These are phyloP conservation scores for Salix purpurea DNA, from an alignment of 345 rosid genomes.

Conservation along the genomic window DNA sequence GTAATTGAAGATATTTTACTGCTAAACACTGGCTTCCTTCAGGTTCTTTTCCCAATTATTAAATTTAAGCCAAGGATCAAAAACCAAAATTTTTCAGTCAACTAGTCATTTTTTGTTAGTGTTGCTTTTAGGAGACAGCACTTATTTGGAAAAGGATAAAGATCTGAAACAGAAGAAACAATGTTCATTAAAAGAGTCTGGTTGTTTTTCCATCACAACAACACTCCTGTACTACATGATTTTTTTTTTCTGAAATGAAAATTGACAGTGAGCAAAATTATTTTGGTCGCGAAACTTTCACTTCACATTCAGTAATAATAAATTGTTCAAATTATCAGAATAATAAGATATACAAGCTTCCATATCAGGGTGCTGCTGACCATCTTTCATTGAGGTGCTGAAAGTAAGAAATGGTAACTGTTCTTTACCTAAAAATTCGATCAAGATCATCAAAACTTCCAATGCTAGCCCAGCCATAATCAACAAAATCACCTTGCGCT, in stretches of 20 bases:
- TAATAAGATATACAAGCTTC: not conserved
- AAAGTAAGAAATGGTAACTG: constrained; percentile 4
- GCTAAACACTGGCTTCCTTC: not conserved
- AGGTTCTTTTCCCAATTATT: not conserved
- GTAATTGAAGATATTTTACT: not conserved
- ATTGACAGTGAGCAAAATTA: not conserved
- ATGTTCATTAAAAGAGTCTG: not conserved
- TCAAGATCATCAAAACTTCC: constrained; percentile 97
- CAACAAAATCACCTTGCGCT: constrained; percentile 74
- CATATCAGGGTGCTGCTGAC: not conserved
- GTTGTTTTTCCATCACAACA: not conserved
- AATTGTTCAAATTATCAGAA: too few species aligned
- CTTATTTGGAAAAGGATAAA: not conserved
- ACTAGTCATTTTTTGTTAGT: not conserved
- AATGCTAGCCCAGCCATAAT: constrained; percentile 83
- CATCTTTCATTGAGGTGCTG: constrained; percentile 4
- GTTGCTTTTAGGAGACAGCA: not conserved
- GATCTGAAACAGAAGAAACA: not conserved
- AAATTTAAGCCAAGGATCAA: not conserved
- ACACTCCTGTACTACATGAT: not conserved
- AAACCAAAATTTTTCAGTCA: not conserved
- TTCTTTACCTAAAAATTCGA: constrained; percentile 80
- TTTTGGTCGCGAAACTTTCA: not conserved
- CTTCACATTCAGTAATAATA: too few species aligned
- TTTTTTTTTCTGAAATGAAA: not conserved